These are phyloP conservation scores for Coprinellus aureogranulatus DNA, from an alignment of 768 basidiomycete genomes.

Conservation along the genomic window DNA sequence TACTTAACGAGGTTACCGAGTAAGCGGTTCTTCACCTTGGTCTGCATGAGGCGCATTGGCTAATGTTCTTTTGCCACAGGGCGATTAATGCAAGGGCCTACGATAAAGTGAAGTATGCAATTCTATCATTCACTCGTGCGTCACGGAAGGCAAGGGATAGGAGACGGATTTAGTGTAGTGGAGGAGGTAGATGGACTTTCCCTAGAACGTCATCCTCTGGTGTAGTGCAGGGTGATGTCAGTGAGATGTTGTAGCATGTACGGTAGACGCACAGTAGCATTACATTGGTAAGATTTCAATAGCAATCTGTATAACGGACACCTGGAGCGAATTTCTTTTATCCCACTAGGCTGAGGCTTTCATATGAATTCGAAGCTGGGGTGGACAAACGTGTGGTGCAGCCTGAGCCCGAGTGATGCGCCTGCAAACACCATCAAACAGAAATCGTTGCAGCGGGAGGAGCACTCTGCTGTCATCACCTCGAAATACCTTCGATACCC, in stretches of 20 bases:
- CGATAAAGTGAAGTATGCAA: slow-evolving; percentile 81
- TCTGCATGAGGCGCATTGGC: slow-evolving; percentile 3
- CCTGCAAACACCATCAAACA: slow-evolving; percentile 4
- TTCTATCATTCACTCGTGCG: slow-evolving; percentile 66
- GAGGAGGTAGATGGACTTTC: slow-evolving; percentile 22
- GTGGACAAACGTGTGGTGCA: too few species aligned
- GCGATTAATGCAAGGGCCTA: slow-evolving; percentile 62
- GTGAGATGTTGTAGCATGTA: not conserved
- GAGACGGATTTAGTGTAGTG: slow-evolving; percentile 43
- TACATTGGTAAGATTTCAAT: not conserved
- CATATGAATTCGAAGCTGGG: too few species aligned
- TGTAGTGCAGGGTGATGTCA: not conserved
- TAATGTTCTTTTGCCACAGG: slow-evolving; percentile 39
- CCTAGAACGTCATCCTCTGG: not conserved
- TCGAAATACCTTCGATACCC: not conserved
- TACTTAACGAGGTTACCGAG: slow-evolving; percentile 73
- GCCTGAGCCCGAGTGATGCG: not conserved
- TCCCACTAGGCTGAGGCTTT: not conserved
- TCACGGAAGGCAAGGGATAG: slow-evolving; percentile 75
- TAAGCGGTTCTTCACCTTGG: slow-evolving; percentile 38
- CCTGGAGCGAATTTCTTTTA: not conserved
- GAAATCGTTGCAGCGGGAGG: not conserved
- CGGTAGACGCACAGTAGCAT: not conserved
- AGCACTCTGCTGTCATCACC: not conserved
- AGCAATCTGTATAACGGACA: not conserved